Percentiles rank a stretch among this genome's conserved stretches.
Evolutionary conservation across 2,329 filamentous ascomycete species (phyloP).

Genomic region (Clonostachys sp.): DNA sequence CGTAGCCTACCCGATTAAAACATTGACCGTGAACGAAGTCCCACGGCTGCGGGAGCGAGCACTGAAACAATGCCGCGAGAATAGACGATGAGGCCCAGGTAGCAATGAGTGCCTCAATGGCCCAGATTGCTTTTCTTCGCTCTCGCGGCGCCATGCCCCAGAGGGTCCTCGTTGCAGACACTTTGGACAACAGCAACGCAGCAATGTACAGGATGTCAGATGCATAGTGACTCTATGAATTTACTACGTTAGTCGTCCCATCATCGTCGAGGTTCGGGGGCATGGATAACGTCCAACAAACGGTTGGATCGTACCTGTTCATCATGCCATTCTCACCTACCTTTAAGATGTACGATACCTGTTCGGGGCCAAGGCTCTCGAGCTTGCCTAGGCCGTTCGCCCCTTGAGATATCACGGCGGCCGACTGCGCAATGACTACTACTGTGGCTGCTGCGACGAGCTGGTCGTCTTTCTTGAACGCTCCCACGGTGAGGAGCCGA

Average conservation of each 20-base stretch:
- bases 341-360: slow-evolving; percentile 7
- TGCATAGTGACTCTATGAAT: slow-evolving; percentile 4
- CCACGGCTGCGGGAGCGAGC: slow-evolving; percentile 9
- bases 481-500: slow-evolving; percentile 6
- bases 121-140: slow-evolving; percentile 3
- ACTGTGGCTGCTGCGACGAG: slow-evolving; percentile 9
- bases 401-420: slow-evolving; percentile 8
- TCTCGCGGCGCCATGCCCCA: slow-evolving; percentile 9
- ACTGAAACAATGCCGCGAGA: slow-evolving; percentile 6
- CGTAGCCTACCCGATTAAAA: slow-evolving; percentile 6
- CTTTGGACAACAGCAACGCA: slow-evolving; percentile 7
- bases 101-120: slow-evolving; percentile 5
- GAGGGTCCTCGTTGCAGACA: slow-evolving; percentile 11
- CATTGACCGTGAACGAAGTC: slow-evolving; percentile 7
- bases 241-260: no score
- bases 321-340: no score
- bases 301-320: no score
- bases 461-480: slow-evolving; percentile 8
- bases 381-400: slow-evolving; percentile 10
- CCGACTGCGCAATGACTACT: slow-evolving; percentile 9
- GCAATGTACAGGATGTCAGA: slow-evolving; percentile 7
- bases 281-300: no score
- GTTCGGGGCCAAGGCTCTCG: slow-evolving; percentile 1
- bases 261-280: no score
- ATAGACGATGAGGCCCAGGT: slow-evolving; percentile 8